A percentile compares a stretch with the other conserved stretches of the same genome.
phyloP scores from a whole-genome alignment of 202 grass and related monocot species.

The Zizania palustris region DNA sequence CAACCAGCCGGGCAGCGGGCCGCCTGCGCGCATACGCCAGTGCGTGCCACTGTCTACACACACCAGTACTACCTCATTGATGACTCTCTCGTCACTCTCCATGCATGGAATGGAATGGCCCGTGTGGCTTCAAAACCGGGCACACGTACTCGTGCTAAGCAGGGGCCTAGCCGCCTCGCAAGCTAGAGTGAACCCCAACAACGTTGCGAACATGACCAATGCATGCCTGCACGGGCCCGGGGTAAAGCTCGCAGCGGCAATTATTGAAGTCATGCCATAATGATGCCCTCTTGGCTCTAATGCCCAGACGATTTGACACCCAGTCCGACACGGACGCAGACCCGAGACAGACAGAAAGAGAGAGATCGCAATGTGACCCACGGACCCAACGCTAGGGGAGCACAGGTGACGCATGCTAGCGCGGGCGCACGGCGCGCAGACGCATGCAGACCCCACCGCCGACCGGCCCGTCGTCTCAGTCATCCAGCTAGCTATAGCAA shows the following conservation, averaged over 20 bases:
- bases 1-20: conserved; percentile 18
- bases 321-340: conserved; percentile 10
- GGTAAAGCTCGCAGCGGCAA: neutral
- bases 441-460: too few species aligned
- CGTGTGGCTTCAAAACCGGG: neutral
- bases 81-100: neutral
- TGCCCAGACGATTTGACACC: conserved; percentile 7
- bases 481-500: too few species aligned
- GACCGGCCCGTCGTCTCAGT: too few species aligned
- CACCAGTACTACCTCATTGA: neutral
- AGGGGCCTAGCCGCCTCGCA: neutral
- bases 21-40: neutral
- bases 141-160: neutral
- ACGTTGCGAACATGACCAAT: neutral
- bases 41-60: neutral
- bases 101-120: neutral
- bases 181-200: neutral
- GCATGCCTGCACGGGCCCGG: too few species aligned
- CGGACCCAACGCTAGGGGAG: neutral
- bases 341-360: too few species aligned
- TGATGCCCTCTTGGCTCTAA: conserved; percentile 28
- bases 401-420: conserved; percentile 40
- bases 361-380: neutral
- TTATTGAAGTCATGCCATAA: conserved; percentile 29
- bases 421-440: too few species aligned